These are phyloP conservation scores for Erodium chrysanthum DNA, from an alignment of 441 rosid genomes.

Conservation along the genomic window DNA sequence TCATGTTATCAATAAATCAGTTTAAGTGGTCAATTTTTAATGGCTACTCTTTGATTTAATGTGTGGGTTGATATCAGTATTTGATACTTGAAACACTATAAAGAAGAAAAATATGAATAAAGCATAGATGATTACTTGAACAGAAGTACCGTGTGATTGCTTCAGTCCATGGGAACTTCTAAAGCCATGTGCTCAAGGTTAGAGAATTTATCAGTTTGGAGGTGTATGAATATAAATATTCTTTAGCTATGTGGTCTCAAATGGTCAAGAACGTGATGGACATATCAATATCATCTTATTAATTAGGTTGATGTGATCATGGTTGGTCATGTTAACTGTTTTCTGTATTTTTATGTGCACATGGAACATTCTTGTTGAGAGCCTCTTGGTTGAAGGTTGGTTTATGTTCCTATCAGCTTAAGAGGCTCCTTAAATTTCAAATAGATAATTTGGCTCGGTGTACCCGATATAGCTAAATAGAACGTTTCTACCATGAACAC, in stretches of 20 bases:
- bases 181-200: neutral
- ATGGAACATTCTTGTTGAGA: no score
- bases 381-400: no score
- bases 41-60: no score
- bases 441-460: no score
- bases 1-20: neutral
- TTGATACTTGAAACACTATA: no score
- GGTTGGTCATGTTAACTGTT: neutral
- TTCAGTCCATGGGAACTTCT: neutral
- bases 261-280: neutral
- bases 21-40: no score
- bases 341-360: neutral
- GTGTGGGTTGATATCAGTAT: no score
- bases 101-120: neutral
- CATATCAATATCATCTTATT: neutral
- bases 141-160: neutral
- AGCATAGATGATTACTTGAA: neutral
- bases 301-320: neutral
- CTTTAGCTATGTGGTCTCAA: neutral
- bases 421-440: no score
- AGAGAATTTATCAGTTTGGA: neutral
- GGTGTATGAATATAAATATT: neutral
- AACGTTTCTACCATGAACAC: no score
- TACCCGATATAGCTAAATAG: no score
- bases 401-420: no score